Evolutionary conservation across 345 rosid genomes (phyloP), one percentile per base, ranked within the genome.

Genomic region (Linum usitatissimum): DNA sequence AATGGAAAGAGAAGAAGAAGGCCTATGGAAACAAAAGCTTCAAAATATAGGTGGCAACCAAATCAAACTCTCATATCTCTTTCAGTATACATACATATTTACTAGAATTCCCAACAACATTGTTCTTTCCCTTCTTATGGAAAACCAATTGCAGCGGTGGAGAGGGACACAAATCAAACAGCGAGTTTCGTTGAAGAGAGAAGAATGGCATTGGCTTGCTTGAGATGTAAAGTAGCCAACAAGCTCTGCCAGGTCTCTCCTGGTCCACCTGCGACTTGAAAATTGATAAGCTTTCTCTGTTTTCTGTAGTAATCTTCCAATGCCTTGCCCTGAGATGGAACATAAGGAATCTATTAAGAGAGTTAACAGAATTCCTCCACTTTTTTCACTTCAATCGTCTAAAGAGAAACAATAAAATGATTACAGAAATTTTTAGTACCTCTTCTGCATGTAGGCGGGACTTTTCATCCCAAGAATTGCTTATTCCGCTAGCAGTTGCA

Each of bases 181-280:
- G 61, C 66, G 40, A 73, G 42, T 58, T 65, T 73, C 18, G 40
- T 72, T 4, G 73, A 61, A 42, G 60, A 36, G 4, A 12, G 61
- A 55, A 12, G 61, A 55, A 57, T 55, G 36, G 61, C 63, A 49
- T 66, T 64, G 30, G 66, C 9, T 48, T 73, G 73, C 34, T 64
- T 61, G 40, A 90, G 89, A 73, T 75, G 94, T 48, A 93, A 73
- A 6, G 88, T 94, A 39, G 88, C 86, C 79, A 93, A 76, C 75
- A 93, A 79, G 21, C 96, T 85, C 34, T 78, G 83, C 99, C 99
- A 93, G 59, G 88, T 76, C 72, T 90, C 96, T 56, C 77, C 84
- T 4, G 94, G 77, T 28, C 84, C 91, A 70, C 68, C 75, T 15
- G 79, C 81, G 21, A 81, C 83, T 68, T 83, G 83, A 71, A 86